phyloP scores from a whole-genome alignment of 2,329 filamentous ascomycete species.

The Pezicula radicicola region DNA sequence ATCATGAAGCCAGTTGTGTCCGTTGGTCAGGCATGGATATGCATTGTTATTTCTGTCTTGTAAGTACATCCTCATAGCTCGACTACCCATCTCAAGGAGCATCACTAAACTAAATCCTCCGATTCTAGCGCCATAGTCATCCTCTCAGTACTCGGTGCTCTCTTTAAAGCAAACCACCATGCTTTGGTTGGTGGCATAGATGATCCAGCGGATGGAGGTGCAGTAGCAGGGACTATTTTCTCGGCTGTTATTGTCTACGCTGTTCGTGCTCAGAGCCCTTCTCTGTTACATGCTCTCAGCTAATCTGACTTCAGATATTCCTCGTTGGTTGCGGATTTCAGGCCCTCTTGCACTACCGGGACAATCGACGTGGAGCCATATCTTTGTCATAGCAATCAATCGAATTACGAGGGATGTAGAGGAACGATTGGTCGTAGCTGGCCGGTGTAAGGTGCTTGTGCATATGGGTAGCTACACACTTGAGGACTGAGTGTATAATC shows the following conservation, averaged over 20 bases:
- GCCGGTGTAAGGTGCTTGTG: too few species aligned
- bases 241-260: conserved; percentile 84
- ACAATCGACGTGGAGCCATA: conserved; percentile 81
- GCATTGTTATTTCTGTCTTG: conserved; percentile 68
- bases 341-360: conserved; percentile 79
- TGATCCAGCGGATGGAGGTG: conserved; percentile 68
- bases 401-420: too few species aligned
- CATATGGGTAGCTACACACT: too few species aligned
- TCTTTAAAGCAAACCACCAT: conserved; percentile 80
- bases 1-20: conserved; percentile 92
- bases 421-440: too few species aligned
- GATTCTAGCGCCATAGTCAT: conserved; percentile 51
- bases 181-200: conserved; percentile 75
- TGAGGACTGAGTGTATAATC: too few species aligned
- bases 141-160: conserved; percentile 59
- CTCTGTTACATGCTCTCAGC: not conserved
- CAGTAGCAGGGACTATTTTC: conserved; percentile 82
- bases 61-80: too few species aligned
- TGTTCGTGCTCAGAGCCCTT: conserved; percentile 53
- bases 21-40: conserved; percentile 91
- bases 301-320: conserved; percentile 60
- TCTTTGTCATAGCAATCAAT: conserved; percentile 47
- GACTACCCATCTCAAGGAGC: too few species aligned
- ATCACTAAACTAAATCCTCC: too few species aligned
- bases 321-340: conserved; percentile 89